Evolutionary conservation across 306 rosid species (phyloP), one percentile per base, ranked within the genome.

Genomic region (Benincasa hispida): DNA sequence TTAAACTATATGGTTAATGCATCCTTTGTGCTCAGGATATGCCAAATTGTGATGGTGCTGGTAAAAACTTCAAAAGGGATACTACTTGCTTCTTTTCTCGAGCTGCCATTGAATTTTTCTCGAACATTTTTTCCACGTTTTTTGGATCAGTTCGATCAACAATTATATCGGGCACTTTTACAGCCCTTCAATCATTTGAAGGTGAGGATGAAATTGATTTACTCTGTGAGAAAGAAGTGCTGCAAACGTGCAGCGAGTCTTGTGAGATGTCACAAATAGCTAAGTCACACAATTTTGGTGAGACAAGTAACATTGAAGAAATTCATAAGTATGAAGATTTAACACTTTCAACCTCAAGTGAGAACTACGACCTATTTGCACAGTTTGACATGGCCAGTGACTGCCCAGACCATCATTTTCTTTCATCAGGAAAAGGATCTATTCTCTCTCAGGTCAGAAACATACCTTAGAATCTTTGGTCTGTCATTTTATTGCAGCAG

Each of bases 371-470:
- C 68, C 87, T 72, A 76, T 85, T 89, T 74, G 87, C 85, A 82
- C 92, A 58, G 86, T 95, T 95, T 80, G 93, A 90, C 78, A 84
- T 92, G 72, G 77, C 87, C 65, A 79, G 79, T 76, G 86, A 85
- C 83, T 95, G 97, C 81, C 77, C 85, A 12, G 97, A 92, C 83
- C 98, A 95, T 84, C 88, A 90, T 83, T 90, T 95, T 81, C 81
- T 89, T 69, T 51, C 78, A 54, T 76, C 88, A 37, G 78, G 84
- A 57, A 88, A 87, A 77, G 89, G 84, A 67, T 79, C 81, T 75
- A 65, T 89, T 35, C 76, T 82, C 39, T 88, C 91, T 77, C 95
- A 89, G 97, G 98, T 92, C 69, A 85, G 87, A 84, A 79, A 68
- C 78, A 51, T 82, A 78, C 34, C 69, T 62, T 72, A 66, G 62